phyloP scores from a whole-genome alignment of 352 stramenopile genomes.

The Phytopythium chamaehyphon region DNA sequence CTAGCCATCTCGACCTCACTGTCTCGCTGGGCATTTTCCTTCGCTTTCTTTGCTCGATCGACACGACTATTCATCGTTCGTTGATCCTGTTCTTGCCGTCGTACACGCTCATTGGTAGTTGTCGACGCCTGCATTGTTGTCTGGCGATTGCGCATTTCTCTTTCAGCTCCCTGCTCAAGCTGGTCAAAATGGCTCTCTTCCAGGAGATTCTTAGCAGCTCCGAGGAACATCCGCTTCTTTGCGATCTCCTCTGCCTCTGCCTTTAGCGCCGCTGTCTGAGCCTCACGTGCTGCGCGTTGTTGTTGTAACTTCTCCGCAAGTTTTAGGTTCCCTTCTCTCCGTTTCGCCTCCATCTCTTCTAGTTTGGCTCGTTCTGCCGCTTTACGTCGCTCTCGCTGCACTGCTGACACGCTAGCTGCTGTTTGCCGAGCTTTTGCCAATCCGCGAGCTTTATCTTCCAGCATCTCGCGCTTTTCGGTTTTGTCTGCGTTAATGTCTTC shows the following conservation, averaged over 20 bases:
- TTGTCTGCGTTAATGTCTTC: constrained; percentile 71
- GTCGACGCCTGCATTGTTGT: constrained; percentile 32
- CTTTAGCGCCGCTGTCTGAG: constrained; percentile 44
- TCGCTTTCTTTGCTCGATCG: constrained; percentile 15
- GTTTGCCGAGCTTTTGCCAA: constrained; percentile 64
- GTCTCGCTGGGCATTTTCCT: constrained; percentile 17
- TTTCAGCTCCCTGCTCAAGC: constrained; percentile 63
- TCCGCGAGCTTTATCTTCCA: constrained; percentile 77
- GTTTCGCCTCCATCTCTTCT: constrained; percentile 51
- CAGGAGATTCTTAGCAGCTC: constrained; percentile 80
- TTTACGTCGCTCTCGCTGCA: constrained; percentile 49
- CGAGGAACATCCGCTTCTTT: constrained; percentile 81
- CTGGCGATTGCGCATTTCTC: constrained; percentile 51
- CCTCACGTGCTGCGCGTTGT: constrained; percentile 43
- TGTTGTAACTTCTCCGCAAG: constrained; percentile 70
- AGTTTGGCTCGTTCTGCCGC: constrained; percentile 45
- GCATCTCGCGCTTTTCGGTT: constrained; percentile 65
- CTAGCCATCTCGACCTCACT: constrained; percentile 24
- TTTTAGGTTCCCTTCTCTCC: constrained; percentile 61
- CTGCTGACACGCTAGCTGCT: constrained; percentile 59
- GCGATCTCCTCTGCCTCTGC: constrained; percentile 58
- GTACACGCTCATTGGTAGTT: constrained; percentile 45
- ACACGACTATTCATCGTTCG: constrained; percentile 14
- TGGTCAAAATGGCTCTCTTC: constrained; percentile 80
- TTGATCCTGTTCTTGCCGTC: constrained; percentile 32